phyloP scores from a whole-genome alignment of 805 yeast genomes.

The Candida hispaniensis region DNA sequence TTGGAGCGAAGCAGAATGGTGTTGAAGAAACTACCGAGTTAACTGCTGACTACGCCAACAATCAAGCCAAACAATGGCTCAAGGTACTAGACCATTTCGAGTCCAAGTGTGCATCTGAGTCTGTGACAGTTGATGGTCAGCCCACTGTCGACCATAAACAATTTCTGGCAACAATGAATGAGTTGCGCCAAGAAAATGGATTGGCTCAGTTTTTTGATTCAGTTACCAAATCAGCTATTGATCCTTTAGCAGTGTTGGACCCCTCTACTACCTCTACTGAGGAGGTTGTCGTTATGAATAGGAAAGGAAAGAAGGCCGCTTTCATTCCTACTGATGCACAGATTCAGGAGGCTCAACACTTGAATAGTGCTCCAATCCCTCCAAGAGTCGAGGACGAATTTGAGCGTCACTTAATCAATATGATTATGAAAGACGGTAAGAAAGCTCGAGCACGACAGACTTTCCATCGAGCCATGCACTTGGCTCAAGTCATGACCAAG shows the following conservation, averaged over 20 bases:
- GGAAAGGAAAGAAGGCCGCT: slow-evolving; percentile 6
- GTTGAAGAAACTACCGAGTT: slow-evolving; percentile 1
- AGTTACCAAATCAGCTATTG: slow-evolving; percentile 1
- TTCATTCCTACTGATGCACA: slow-evolving; percentile 51
- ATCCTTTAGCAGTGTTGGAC: slow-evolving; percentile 8
- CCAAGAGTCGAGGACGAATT: slow-evolving; percentile 48
- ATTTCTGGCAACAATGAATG: slow-evolving; percentile 5
- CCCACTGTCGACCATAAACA: slow-evolving; percentile 10
- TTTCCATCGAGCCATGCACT: slow-evolving; percentile 67
- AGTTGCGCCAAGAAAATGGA: slow-evolving; percentile 6
- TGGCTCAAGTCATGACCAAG: slow-evolving; percentile 62
- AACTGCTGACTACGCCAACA: slow-evolving; percentile 2
- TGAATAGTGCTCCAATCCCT: slow-evolving; percentile 49
- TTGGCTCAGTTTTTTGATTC: not conserved
- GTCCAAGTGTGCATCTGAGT: slow-evolving; percentile 1
- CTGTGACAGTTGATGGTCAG: slow-evolving; percentile 5
- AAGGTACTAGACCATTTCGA: slow-evolving; percentile 5
- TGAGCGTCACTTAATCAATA: slow-evolving; percentile 64
- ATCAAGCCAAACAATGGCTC: slow-evolving; percentile 10
- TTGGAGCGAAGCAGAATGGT: slow-evolving; percentile 7
- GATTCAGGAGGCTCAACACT: slow-evolving; percentile 40
- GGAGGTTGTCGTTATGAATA: slow-evolving; percentile 9
- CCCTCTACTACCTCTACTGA: slow-evolving; percentile 6
- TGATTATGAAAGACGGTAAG: slow-evolving; percentile 88
- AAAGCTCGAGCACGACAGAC: slow-evolving; percentile 68